Conservation (phyloP, 768 basidiomycete species). For the Stropharia rugosoannulata region DNA sequence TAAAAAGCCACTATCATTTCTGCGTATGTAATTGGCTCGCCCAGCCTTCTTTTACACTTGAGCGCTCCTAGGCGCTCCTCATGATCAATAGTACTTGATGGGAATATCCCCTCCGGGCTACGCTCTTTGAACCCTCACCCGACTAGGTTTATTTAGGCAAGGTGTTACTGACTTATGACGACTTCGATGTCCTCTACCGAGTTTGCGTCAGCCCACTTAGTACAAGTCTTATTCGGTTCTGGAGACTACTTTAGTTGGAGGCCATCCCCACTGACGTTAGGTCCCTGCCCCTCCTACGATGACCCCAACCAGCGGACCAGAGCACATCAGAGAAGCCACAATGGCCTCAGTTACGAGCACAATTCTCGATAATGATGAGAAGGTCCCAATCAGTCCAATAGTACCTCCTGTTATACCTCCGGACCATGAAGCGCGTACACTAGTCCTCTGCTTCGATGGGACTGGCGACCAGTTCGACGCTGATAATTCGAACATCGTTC, state of each 20-base stretch:
- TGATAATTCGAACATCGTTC: conserved; percentile 57
- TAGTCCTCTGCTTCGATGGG: conserved; percentile 58
- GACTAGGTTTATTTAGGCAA: too few species aligned
- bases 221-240: too few species aligned
- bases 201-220: too few species aligned
- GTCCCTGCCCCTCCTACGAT: background rate
- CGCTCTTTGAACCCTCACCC: too few species aligned
- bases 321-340: conserved; percentile 18
- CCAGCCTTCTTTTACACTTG: too few species aligned
- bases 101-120: too few species aligned
- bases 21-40: too few species aligned
- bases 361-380: conserved; percentile 14
- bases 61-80: too few species aligned
- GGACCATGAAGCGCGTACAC: conserved; percentile 35
- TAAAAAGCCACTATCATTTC: too few species aligned
- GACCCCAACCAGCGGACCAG: background rate
- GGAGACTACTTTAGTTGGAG: background rate
- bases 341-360: conserved; percentile 17
- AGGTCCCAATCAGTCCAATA: conserved; percentile 18
- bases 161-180: too few species aligned
- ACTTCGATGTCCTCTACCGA: too few species aligned
- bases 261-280: background rate
- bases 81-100: too few species aligned
- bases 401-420: conserved; percentile 39
- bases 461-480: conserved; percentile 52